These are phyloP conservation scores for Sugiyamaella chiloensis DNA, from an alignment of 805 yeast species.

Conservation along the genomic window DNA sequence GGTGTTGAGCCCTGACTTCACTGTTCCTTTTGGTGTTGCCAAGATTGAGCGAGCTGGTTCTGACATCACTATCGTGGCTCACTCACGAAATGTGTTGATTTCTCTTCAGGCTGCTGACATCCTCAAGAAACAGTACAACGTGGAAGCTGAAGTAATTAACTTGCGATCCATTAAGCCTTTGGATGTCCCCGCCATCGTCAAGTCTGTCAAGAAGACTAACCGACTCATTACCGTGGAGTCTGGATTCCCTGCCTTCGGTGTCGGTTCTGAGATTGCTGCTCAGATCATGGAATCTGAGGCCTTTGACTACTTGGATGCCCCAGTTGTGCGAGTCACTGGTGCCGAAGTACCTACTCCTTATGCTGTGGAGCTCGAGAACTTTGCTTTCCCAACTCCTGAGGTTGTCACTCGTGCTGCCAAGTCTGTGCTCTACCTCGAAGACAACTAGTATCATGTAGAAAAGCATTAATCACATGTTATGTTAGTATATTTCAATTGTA, in stretches of 20 bases:
- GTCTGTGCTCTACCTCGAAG: constrained; percentile 39
- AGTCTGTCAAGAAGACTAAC: constrained; percentile 92
- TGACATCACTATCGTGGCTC: constrained; percentile 85
- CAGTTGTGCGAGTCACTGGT: constrained; percentile 97
- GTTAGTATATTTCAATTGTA: too few relatives aligned
- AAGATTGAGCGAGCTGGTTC: constrained; percentile 91
- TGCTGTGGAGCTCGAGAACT: constrained; percentile 92
- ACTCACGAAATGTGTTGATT: constrained; percentile 85
- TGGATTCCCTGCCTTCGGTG: constrained; percentile 97
- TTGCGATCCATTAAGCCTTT: constrained; percentile 96
- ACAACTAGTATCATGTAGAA: constrained; percentile 18
- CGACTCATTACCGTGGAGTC: constrained; percentile 95
- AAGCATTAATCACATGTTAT: too few relatives aligned
- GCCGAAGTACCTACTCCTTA: constrained; percentile 99
- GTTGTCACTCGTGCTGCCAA: constrained; percentile 72
- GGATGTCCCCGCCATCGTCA: constrained; percentile 81
- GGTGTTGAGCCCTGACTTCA: constrained; percentile 81
- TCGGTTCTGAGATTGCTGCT: constrained; percentile 97
- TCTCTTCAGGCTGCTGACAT: constrained; percentile 87
- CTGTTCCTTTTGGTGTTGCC: constrained; percentile 92
- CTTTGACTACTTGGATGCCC: constrained; percentile 97
- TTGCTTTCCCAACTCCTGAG: constrained; percentile 97
- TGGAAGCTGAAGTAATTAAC: constrained; percentile 90
- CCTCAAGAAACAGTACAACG: constrained; percentile 79
- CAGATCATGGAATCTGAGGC: constrained; percentile 98